These are phyloP conservation scores for Gaultheria prostrata DNA, from an alignment of 148 eudicot species.

Conservation along the genomic window DNA sequence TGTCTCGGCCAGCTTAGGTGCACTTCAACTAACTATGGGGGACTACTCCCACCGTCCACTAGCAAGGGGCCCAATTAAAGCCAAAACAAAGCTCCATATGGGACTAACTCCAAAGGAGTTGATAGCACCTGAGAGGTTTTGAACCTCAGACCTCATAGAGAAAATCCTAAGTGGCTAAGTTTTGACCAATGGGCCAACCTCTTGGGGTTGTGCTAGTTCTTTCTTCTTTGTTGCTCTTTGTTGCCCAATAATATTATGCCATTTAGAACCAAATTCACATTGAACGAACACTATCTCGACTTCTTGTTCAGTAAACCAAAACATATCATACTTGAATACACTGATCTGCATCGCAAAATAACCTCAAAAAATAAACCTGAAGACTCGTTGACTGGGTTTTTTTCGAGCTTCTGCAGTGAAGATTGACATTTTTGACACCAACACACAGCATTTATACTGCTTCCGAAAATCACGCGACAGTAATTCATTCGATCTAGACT, in stretches of 20 bases:
- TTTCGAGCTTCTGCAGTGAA: neutral
- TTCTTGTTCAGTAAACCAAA: neutral
- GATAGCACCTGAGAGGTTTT: too few relatives aligned
- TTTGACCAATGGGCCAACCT: too few relatives aligned
- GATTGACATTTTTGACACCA: too few relatives aligned
- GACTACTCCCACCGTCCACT: too few relatives aligned
- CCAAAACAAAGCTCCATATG: too few relatives aligned
- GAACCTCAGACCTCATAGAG: too few relatives aligned
- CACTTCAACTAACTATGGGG: too few relatives aligned
- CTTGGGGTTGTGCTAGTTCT: neutral
- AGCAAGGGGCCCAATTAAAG: too few relatives aligned
- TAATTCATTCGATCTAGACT: neutral
- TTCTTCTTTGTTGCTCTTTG: neutral
- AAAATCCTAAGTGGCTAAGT: too few relatives aligned
- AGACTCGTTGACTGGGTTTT: slow-evolving; percentile 1
- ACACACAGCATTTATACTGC: neutral
- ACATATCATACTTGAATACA: neutral
- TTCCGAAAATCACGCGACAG: neutral
- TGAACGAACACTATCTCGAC: neutral
- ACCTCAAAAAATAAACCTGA: neutral
- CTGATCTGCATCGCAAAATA: neutral
- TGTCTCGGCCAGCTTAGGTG: too few relatives aligned
- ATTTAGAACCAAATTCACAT: neutral
- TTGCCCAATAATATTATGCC: neutral
- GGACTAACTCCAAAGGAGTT: too few relatives aligned